Evolutionary conservation across 208 protist species (phyloP).

Genomic region (Entamoeba invadens): DNA sequence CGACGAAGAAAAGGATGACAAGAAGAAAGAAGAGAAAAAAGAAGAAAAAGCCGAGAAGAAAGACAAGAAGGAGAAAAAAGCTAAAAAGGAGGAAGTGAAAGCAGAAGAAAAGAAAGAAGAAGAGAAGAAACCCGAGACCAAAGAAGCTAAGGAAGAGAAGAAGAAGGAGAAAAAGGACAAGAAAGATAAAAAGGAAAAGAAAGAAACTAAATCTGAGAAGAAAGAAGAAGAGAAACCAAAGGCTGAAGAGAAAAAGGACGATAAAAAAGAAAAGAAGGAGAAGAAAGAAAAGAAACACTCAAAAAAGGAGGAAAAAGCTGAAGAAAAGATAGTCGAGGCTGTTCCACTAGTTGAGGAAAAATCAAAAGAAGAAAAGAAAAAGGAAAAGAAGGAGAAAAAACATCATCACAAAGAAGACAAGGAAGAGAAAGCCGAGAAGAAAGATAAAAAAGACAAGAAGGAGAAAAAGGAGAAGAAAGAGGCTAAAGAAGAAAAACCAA

Average conservation of each 20-base stretch:
- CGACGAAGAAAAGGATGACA: not conserved
- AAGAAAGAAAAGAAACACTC: not conserved
- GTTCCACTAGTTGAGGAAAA: not conserved
- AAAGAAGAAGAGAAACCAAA: not conserved
- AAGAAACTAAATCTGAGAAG: not conserved
- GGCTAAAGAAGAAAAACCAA: no score
- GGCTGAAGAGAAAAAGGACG: no score
- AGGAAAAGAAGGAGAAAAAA: not conserved
- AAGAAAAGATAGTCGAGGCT: not conserved
- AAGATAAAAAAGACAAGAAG: no score
- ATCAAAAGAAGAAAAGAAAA: not conserved
- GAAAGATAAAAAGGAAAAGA: no score
- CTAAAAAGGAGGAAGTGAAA: not conserved
- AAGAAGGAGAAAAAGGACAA: not conserved
- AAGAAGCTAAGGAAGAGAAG: not conserved
- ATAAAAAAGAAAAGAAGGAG: not conserved
- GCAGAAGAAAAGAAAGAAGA: not conserved
- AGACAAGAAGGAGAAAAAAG: not conserved
- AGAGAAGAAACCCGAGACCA: no score
- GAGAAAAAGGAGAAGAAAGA: no score
- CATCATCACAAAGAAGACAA: no score
- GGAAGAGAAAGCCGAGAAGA: no score
- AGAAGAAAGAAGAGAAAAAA: not conserved
- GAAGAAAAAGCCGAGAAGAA: no score
- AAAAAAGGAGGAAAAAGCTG: not conserved